Evolutionary conservation across 2,329 filamentous ascomycete genomes (phyloP).

Genomic region (Ophiostoma ulmi): DNA sequence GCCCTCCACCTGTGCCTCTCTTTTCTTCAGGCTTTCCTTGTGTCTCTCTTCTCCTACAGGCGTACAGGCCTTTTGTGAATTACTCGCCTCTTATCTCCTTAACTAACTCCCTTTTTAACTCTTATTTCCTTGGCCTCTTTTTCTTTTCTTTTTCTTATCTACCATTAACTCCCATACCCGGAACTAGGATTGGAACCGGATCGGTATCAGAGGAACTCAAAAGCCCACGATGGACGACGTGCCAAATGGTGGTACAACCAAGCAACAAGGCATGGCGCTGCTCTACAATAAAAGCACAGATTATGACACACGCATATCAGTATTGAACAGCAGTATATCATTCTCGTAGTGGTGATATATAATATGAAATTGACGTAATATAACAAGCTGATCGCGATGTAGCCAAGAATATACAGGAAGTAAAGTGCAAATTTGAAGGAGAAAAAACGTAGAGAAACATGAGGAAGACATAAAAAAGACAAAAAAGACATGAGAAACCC

Average conservation of each 20-base stretch:
- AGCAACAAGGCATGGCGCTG: neutral
- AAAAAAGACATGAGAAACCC: slow-evolving; percentile 2
- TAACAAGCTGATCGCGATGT: slow-evolving; percentile 2
- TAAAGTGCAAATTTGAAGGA: neutral
- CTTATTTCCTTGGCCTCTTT: neutral
- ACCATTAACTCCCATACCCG: slow-evolving; percentile 14
- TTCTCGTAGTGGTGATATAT: slow-evolving; percentile 3
- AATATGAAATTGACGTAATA: neutral
- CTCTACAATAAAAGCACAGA: neutral
- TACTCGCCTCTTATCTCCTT: neutral
- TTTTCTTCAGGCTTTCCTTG: slow-evolving; percentile 2
- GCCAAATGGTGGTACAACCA: neutral
- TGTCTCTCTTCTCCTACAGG: neutral
- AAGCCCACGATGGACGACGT: neutral
- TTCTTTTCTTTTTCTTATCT: neutral
- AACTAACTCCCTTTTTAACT: neutral
- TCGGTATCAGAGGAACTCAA: slow-evolving; percentile 19
- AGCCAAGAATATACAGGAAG: neutral
- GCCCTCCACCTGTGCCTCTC: neutral
- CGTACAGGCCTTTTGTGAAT: neutral
- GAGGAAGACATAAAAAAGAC: neutral
- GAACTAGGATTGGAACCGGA: slow-evolving; percentile 21
- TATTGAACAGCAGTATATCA: neutral
- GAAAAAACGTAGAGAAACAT: neutral
- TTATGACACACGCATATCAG: neutral